Evolutionary conservation across 257 asterid species (phyloP).

Genomic region (Ophiorrhiza pumila): DNA sequence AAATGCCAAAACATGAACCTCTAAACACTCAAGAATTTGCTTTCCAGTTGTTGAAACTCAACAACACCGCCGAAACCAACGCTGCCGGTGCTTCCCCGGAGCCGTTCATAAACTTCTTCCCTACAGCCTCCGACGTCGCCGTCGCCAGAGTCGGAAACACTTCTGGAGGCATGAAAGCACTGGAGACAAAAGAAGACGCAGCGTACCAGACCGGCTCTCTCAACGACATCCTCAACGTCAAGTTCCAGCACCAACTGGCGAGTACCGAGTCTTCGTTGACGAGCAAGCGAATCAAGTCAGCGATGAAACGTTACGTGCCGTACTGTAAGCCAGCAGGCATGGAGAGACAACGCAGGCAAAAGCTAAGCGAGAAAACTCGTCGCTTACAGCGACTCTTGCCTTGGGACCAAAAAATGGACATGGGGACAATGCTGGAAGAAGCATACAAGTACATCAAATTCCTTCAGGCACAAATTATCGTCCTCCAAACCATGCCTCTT

Average conservation of each 20-base stretch:
- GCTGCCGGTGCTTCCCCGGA: conserved; percentile 17
- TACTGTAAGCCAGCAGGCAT: neutral
- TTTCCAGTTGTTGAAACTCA: conserved; percentile 16
- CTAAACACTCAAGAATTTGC: conserved; percentile 12
- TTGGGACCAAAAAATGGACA: conserved; percentile 57
- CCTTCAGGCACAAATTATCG: conserved; percentile 69
- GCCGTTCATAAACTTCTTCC: conserved; percentile 18
- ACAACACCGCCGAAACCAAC: neutral
- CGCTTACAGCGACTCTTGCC: conserved; percentile 57
- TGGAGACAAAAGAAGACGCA: neutral
- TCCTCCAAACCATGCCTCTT: conserved; percentile 61
- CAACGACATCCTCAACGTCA: neutral
- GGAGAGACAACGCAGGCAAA: conserved; percentile 26
- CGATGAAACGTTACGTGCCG: conserved; percentile 2
- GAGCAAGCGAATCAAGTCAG: neutral
- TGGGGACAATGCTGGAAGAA: conserved; percentile 67
- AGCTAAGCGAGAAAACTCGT: conserved; percentile 50
- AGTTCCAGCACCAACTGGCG: neutral
- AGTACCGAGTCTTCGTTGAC: conserved; percentile 1
- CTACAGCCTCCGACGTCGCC: neutral
- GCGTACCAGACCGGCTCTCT: neutral
- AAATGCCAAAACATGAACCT: conserved; percentile 27
- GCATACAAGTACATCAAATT: conserved; percentile 68
- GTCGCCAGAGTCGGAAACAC: neutral
- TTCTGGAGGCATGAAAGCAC: neutral